Base-by-base conservation (phyloP, 2,329 filamentous ascomycete genomes). In the Karstenula rhodostoma region DNA sequence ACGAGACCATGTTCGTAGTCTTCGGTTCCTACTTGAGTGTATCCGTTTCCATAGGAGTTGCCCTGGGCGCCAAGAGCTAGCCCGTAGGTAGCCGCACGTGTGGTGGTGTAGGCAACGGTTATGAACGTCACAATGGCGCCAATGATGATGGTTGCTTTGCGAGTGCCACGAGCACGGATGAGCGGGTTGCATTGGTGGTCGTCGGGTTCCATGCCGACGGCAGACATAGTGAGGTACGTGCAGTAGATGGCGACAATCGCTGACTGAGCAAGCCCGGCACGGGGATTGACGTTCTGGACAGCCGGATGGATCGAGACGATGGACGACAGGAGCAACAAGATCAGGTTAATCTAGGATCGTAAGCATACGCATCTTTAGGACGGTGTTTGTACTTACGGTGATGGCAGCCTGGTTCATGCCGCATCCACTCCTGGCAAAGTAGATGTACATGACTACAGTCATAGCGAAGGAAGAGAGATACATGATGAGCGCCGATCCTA, bases 221-320 rank as follows among this genome's bases (percentile, higher is more conserved):
- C 95, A 2, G 94, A 97, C 89, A 99, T 93, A 67, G 95, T 99
- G 57, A 99, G 87, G 76, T 99, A 99, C 46, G 95, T 98, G 86
- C 95, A 99, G 84, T 99, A 99, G 60, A 97, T 87, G 19, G 94
- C 93, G 47, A 99, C 95, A 87, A 98, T 97, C 63, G 95, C 94
- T 44, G 94, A 93, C 77, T 99, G 95, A n/a, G 95, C 95, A 60
- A 99, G 85, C 51, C 95, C 95, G 44, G 95, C 95, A 75, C 94
- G 93, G 50, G 94, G 89, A 78, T 99, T 99, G 76, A 90, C 90
- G 73, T 94, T 93, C 78, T 99, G 95, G 15, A 99, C 88, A 1
- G 86, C 87, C 1, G 95, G 94, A 75, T 98, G 94, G 62, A 99
- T 90, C 0, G 94, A 97, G 33, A 97, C 85, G 66, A 89, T 84